Base-by-base conservation (phyloP, 768 basidiomycete genomes). In the Hypsizygus marmoreus region DNA sequence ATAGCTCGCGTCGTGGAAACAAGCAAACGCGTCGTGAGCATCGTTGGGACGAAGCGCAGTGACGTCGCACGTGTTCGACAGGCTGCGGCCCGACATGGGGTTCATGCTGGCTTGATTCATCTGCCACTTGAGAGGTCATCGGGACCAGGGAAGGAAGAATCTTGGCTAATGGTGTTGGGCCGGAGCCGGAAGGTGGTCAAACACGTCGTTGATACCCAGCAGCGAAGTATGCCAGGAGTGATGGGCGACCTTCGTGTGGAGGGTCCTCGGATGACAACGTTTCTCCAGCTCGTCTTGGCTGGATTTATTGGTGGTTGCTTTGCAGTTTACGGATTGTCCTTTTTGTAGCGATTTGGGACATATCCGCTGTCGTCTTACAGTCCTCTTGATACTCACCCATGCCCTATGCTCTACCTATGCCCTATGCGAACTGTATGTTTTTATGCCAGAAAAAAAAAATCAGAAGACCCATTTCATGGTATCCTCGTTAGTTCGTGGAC, bases 111-210 rank as follows among this genome's bases (percentile, higher is more conserved):
- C 12, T 40, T 64, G 19, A 43, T 66, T 33, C 57, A 48, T 17
- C 25, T 34, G 13, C 55, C 57, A 14, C 6, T 23, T 28, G 29
- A 26, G 23, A 34, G 25, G 30, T 33, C 17, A 31, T 22, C 35
- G 17, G 23, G 25, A 41, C 43, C 56, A 47, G 31, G 43, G 38
- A 53, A 50, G 40, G 57, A 58, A 19, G 34, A 48, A 28, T 65
- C 67, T 25, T 66, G 64, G 62, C 67, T 64, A 64, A 40, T 71
- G 42, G 59, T 68, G 25, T 41, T 68, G 43, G 67, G 68, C 11
- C 54, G 55, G 43, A 57, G 63, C 42, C 47, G 47, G 23, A 49
- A 41, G 7, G 54, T 56, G 19, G 70, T 71, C 29, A 40, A 58
- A 28, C 53, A 65, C 17, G 22, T 67, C 25, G 29, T 64, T 3